Conservation (phyloP, 306 rosid genomes). For the barrel medic (Medicago truncatula) region MtrunA17r5.0-ANR NC_053045.1:38424501-38425000, state of each 20-base stretch:
- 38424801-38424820: too few relatives aligned
- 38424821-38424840: too few relatives aligned
- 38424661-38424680: slow-evolving; percentile 28
- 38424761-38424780: background rate
- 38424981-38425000: too few relatives aligned
- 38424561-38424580: slow-evolving; percentile 36
- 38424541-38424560: slow-evolving; percentile 45
- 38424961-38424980: too few relatives aligned
- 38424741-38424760: background rate
- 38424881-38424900: too few relatives aligned
- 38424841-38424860: too few relatives aligned
- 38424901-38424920: too few relatives aligned
- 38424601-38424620: slow-evolving; percentile 2
- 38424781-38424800: too few relatives aligned
- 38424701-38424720: background rate
- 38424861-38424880: too few relatives aligned
- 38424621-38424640: background rate
- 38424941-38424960: too few relatives aligned
- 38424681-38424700: background rate
- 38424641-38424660: slow-evolving; percentile 12
- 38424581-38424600: slow-evolving; percentile 20
- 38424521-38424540: slow-evolving; percentile 69
- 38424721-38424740: background rate
- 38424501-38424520: slow-evolving; percentile 6
- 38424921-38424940: too few relatives aligned